Conservation (phyloP, 2,329 filamentous ascomycete genomes). For the Ophiostoma ulmi region DNA sequence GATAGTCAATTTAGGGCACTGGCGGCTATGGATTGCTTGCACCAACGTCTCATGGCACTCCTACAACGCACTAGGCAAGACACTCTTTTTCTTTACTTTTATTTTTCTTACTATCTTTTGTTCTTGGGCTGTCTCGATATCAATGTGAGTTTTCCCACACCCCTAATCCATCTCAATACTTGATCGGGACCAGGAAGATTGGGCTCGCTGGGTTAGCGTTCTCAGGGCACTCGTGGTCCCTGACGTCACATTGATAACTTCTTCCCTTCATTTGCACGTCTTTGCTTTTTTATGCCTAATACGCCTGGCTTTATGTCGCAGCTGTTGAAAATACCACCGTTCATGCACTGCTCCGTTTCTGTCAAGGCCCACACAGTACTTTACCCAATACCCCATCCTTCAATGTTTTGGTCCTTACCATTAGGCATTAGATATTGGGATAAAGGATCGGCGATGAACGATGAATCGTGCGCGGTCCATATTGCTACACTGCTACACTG, state of each 20-base stretch:
- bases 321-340: not conserved
- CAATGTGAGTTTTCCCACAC: not conserved
- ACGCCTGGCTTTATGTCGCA: not conserved
- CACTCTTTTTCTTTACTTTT: not conserved
- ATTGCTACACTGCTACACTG: not conserved
- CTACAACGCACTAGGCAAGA: not conserved
- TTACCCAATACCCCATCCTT: not conserved
- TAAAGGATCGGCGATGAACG: slow-evolving; percentile 11
- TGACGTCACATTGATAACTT: not conserved
- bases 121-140: not conserved
- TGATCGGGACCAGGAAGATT: too few species aligned
- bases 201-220: too few species aligned
- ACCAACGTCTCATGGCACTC: not conserved
- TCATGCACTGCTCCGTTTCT: slow-evolving; percentile 1
- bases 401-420: not conserved
- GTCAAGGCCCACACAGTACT: not conserved
- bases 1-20: not conserved
- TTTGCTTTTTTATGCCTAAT: not conserved
- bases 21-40: not conserved
- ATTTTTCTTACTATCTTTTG: not conserved
- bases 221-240: not conserved
- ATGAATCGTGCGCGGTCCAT: not conserved
- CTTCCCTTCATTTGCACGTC: not conserved
- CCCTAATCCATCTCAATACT: not conserved
- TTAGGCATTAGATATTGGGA: not conserved